Base-by-base conservation (phyloP, 2,329 filamentous ascomycete species). In the Aspergillus fischeri region DNA sequence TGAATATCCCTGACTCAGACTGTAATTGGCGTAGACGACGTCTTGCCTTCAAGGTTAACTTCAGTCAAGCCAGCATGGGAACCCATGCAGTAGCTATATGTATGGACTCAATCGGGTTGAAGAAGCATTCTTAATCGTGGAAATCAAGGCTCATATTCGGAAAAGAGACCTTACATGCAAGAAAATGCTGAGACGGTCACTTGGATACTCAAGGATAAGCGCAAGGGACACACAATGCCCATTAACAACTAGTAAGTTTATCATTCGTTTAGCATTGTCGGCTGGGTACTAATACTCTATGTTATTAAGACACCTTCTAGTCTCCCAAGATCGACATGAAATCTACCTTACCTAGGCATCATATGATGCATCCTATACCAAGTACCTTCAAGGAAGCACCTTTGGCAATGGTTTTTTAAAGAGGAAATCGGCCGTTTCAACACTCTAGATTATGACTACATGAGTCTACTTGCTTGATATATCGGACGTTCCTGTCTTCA, bases 61-160 rank as follows among this genome's bases (percentile, higher is more conserved):
- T 65, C 35, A 25, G 27, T 9, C 24, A 41, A 2, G 58, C 59
- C 14, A 42, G 20, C 1, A 65, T 62, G 11, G 55, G 62, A 52
- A 61, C 63, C 21, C 32, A 58, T 6, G 65, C 60, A 3, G 63
- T 27, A 59, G 62, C 4, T 63, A 63, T 54, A 56, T 65, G 5
- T 51, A 57, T 38, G 14, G 52, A 11, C 42, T 10, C 10, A 32
- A 14, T 14, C 3, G 14, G 0, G 56, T n/a, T 2, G 53, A 53
- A 1, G 29, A 14, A 32, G 4, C 55, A 3, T 11, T 47, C 8
- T 54, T 38, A 24, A 48, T 63, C 20, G 52, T 65, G 6, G 63
- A 64, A 17, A 60, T 60, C 0, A 65, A 64, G 10, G 29, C 10
- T 32, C 11, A 14, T 14, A 1, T 5, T 10, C 10, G 29, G 29